Base-by-base conservation (phyloP, 2,329 filamentous ascomycete species). In the Ceratocystis eucalypticola region DNA sequence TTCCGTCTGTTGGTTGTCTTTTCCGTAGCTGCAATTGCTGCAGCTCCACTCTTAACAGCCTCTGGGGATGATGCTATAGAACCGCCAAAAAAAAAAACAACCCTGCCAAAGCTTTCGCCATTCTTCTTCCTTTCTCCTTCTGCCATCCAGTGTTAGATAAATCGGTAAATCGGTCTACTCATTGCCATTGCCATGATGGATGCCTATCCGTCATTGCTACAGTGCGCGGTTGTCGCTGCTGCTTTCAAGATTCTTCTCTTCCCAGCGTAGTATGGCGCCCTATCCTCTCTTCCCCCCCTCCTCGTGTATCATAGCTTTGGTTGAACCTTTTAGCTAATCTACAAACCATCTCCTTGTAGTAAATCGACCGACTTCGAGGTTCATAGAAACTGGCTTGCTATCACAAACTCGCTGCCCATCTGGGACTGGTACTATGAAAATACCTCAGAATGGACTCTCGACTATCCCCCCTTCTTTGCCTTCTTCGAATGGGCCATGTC, bases 351-450 rank as follows among this genome's bases (percentile, higher is more conserved):
- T 12, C 25, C 10, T 25, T 48, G 67, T 76, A 96, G 92, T 80
- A 96, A 96, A 81, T 99, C 94, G 5, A 99, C 94, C 71, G 94
- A 99, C 76, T 99, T 99, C 73, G 94, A 99, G 76, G 94, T 99
- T 66, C 94, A 99, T 77, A 87, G 94, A 70, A 99, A 99, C 79
- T 99, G 94, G 94, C 85, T 99, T 50, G 94, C 94, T 69, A 91
- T 97, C 71, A 97, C 94, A 3, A 82, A 96, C 77, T 96, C 89
- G 69, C 82, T 97, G 22, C 89, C 93, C 2, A 77, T 92, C 63
- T 85, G 88, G 75, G 81, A 95, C 71, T 99, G 94, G 94, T 99
- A 99, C 77, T 92, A 88, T 74, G 94, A 99, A 80, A 88, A 92
- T 78, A 96, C 92, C 1, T 99, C 94, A 68, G 91, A 97, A 90